phyloP scores from a whole-genome alignment of 495 filamentous ascomycete species.

The Penicillium diatomitis region DNA sequence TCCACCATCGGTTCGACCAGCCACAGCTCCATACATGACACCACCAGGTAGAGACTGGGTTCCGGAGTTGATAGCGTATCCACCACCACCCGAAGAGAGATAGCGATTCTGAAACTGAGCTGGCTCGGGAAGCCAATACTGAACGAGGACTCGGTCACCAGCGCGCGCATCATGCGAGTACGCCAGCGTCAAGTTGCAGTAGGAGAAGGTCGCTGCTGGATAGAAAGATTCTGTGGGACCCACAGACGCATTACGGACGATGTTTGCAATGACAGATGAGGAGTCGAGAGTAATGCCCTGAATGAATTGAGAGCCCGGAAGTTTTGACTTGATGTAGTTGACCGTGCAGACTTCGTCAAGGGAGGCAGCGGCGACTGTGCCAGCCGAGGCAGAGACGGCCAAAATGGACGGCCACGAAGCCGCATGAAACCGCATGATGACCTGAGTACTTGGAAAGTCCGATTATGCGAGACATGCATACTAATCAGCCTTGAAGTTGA shows the following conservation, averaged over 20 bases:
- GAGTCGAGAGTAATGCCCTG: conserved; percentile 25
- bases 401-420: background rate
- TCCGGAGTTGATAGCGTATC: conserved; percentile 37
- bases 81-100: conserved; percentile 37
- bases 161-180: conserved; percentile 30
- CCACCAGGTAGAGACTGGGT: conserved; percentile 24
- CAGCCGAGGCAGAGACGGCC: background rate
- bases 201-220: conserved; percentile 11
- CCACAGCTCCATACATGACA: conserved; percentile 35
- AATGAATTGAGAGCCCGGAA: conserved; percentile 18
- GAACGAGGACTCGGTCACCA: conserved; percentile 25
- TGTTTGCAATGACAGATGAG: conserved; percentile 2
- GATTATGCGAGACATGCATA: no score
- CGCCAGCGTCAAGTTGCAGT: conserved; percentile 39
- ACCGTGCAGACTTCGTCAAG: conserved; percentile 24
- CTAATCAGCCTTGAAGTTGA: background rate
- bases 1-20: conserved; percentile 38
- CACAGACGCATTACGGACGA: conserved; percentile 4
- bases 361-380: background rate
- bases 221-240: conserved; percentile 13
- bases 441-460: no score
- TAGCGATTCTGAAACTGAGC: conserved; percentile 33
- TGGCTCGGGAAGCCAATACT: conserved; percentile 33
- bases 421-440: background rate
- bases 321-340: conserved; percentile 15